Evolutionary conservation across 2,329 filamentous ascomycete species (phyloP), one percentile per base, ranked within the genome.

Genomic region (Endothia cerciana): DNA sequence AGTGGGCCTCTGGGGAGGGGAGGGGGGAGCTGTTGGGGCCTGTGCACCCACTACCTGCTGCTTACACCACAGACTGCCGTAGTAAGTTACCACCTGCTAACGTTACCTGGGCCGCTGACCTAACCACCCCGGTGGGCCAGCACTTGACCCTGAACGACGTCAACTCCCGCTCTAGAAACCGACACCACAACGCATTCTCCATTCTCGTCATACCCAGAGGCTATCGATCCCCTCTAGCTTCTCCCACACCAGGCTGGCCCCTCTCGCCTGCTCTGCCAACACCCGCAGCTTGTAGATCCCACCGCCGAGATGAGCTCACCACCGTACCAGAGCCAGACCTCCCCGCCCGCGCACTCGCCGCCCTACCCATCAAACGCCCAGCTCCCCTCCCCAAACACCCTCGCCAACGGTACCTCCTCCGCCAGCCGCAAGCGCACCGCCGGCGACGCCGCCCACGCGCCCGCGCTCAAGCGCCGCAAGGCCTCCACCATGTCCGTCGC

Each of bases 381-480:
- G 67, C 79, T 83, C 19, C 85, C 85, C 30, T 78, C 78, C 47
- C 36, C 64, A 17, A 67, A 62, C 53, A 66, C 68, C 13, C 22
- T 51, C 47, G 38, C 60, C 30, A 67, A 67, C 57, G 63, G 59
- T 8, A 17, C 36, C 10, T 56, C 41, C 25, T 68, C 80, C 17
- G 78, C 73, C 73, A 91, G 89, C 77, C 91, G 90, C 75, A 88
- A 89, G 69, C 81, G 83, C 57, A 83, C 85, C 25, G 76, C 89
- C 64, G 83, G 84, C 60, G 83, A 84, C 63, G 79, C 82, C 11
- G 81, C 81, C 63, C 79, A 82, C 11, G 81, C 81, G 2, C 82
- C 80, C 0, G 75, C 80, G 19, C 76, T 81, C 57, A 92, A 92
- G 74, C 88, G 89, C 57, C 89, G 91, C 73, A 94, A 94, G 74